Percentiles rank a stretch among this genome's conserved stretches.
These are phyloP conservation scores for Casuarina glauca DNA, from an alignment of 306 rosid species.

Conservation along the genomic window DNA sequence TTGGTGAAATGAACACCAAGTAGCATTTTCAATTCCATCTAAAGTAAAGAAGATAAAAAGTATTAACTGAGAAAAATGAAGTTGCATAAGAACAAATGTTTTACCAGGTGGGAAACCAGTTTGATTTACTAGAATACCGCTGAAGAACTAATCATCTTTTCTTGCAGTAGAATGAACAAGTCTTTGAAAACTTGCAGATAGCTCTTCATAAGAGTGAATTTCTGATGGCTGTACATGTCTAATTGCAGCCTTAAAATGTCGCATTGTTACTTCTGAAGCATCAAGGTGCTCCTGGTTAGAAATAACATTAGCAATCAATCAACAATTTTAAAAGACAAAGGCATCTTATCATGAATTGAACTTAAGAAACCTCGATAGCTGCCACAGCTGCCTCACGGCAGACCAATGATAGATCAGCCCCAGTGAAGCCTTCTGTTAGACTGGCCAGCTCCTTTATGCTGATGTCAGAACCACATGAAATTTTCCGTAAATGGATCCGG, in stretches of 20 bases:
- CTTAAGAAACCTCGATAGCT: conserved; percentile 73
- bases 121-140: conserved; percentile 28
- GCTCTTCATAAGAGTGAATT: conserved; percentile 57
- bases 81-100: conserved; percentile 26
- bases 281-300: conserved; percentile 62
- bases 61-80: not conserved
- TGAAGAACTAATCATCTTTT: conserved; percentile 32
- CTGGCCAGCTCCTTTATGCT: conserved; percentile 55
- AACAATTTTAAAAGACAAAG: conserved; percentile 20
- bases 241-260: conserved; percentile 68
- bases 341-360: conserved; percentile 4
- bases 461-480: conserved; percentile 68
- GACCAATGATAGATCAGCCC: conserved; percentile 80
- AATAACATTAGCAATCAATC: conserved; percentile 10
- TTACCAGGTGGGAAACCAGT: conserved; percentile 45
- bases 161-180: conserved; percentile 47
- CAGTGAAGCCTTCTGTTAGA: conserved; percentile 72
- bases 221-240: conserved; percentile 63
- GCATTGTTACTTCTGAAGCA: conserved; percentile 65
- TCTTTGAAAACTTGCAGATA: conserved; percentile 73
- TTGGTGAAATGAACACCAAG: not conserved
- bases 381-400: conserved; percentile 86
- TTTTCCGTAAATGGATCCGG: conserved; percentile 67
- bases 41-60: too few relatives aligned
- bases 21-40: too few relatives aligned